Evolutionary conservation across 306 rosid genomes (phyloP).

Genomic region (Prunus mira): DNA sequence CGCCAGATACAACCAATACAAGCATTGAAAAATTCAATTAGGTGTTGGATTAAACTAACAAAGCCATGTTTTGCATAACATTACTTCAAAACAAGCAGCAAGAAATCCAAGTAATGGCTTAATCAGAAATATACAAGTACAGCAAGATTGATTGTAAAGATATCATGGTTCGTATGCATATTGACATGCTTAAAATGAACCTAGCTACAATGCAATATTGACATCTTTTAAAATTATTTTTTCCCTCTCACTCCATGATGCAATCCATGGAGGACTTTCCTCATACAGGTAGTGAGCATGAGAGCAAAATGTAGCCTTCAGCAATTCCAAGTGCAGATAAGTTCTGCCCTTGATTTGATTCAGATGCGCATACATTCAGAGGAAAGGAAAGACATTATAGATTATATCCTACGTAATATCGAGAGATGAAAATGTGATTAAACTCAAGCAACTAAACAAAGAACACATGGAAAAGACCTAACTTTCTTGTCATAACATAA

Average conservation of each 20-base stretch:
- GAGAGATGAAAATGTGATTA: not conserved
- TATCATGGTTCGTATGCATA: not conserved
- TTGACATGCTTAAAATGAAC: not conserved
- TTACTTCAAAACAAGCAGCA: not conserved
- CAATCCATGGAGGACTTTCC: not conserved
- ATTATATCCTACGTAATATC: too few species aligned
- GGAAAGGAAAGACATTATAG: not conserved
- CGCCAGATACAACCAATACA: not conserved
- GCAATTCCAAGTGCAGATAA: not conserved
- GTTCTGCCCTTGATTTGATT: not conserved
- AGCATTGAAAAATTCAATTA: not conserved
- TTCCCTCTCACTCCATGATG: not conserved
- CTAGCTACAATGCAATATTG: not conserved
- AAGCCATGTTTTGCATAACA: not conserved
- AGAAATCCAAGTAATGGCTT: not conserved
- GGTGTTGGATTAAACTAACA: not conserved
- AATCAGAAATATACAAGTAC: not conserved
- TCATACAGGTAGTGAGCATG: not conserved
- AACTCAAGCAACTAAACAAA: not conserved
- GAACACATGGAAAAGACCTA: not conserved
- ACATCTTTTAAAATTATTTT: not conserved
- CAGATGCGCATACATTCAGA: not conserved
- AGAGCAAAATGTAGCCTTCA: not conserved
- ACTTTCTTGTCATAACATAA: not conserved
- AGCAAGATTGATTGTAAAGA: not conserved